A percentile compares a stretch with the other conserved stretches of the same genome.
Evolutionary conservation across 805 yeast genomes (phyloP).

Genomic region (Starmerella roubikii): DNA sequence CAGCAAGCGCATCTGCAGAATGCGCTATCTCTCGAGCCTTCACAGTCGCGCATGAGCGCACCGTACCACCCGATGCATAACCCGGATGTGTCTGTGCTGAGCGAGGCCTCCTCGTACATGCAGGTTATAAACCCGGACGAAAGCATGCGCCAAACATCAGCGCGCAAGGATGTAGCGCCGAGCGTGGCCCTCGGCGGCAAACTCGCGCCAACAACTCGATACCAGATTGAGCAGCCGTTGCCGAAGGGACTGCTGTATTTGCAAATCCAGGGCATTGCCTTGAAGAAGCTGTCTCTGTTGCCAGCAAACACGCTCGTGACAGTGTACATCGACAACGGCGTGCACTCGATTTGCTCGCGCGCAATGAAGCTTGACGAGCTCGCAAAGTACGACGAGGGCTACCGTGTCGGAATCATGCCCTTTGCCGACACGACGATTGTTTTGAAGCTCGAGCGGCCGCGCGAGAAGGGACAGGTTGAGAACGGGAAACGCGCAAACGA

Average conservation of each 20-base stretch:
- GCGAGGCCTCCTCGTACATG: no score
- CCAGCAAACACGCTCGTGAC: constrained; percentile 32
- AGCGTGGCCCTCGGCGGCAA: no score
- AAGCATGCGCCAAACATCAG: no score
- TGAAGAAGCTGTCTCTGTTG: neutral
- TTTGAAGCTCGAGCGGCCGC: constrained; percentile 37
- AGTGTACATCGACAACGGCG: constrained; percentile 58
- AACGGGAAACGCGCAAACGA: neutral
- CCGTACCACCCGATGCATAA: no score
- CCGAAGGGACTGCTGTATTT: neutral
- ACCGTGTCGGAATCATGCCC: constrained; percentile 50
- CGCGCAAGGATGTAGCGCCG: no score
- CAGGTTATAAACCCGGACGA: no score
- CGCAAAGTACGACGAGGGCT: constrained; percentile 48
- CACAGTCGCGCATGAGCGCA: no score
- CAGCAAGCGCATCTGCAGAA: no score
- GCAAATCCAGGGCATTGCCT: neutral
- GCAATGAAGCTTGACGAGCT: constrained; percentile 27
- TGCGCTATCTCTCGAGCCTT: no score
- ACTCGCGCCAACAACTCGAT: no score
- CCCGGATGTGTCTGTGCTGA: no score
- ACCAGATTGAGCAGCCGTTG: neutral
- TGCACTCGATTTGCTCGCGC: constrained; percentile 60
- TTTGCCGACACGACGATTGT: constrained; percentile 48
- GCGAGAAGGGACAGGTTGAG: neutral